Evolutionary conservation across 1,284 basidiomycete genomes (phyloP).

Genomic region (Neonothopanus nambi): DNA sequence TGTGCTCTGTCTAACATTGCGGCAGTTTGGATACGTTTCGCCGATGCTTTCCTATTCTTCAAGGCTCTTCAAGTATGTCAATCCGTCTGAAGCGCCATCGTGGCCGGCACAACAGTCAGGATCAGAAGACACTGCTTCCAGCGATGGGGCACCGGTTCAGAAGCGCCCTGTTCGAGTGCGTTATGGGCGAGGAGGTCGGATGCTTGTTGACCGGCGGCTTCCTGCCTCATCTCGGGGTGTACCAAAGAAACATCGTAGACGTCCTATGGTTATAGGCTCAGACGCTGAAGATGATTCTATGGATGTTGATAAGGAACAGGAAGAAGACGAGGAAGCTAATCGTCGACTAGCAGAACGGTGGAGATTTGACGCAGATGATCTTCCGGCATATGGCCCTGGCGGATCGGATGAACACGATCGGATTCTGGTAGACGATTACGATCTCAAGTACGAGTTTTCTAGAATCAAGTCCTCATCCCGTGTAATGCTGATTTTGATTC

Average conservation of each 20-base stretch:
- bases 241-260: conserved; percentile 1
- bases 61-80: conserved; percentile 63
- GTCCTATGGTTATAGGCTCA: conserved; percentile 10
- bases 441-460: conserved; percentile 47
- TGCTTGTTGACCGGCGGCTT: conserved; percentile 75
- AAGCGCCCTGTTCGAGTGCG: conserved; percentile 65
- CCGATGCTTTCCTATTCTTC: conserved; percentile 47
- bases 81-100: conserved; percentile 30
- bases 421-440: conserved; percentile 68
- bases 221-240: conserved; percentile 18
- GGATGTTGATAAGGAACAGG: conserved; percentile 31
- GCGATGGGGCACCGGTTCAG: conserved; percentile 13
- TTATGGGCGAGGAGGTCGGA: conserved; percentile 77
- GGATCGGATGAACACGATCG: conserved; percentile 71
- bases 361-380: conserved; percentile 72
- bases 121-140: conserved; percentile 28
- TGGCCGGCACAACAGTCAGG: conserved; percentile 19
- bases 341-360: conserved; percentile 58
- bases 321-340: conserved; percentile 35
- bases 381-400: conserved; percentile 53
- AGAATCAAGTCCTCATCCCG: not conserved
- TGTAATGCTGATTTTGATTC: conserved; percentile 18
- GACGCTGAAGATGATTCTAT: conserved; percentile 29
- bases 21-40: conserved; percentile 63
- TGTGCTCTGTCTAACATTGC: conserved; percentile 5